A percentile compares a stretch with the other conserved stretches of the same genome.
phyloP scores from a whole-genome alignment of 106 monocot species.

The Hemerocallis citrina region DNA sequence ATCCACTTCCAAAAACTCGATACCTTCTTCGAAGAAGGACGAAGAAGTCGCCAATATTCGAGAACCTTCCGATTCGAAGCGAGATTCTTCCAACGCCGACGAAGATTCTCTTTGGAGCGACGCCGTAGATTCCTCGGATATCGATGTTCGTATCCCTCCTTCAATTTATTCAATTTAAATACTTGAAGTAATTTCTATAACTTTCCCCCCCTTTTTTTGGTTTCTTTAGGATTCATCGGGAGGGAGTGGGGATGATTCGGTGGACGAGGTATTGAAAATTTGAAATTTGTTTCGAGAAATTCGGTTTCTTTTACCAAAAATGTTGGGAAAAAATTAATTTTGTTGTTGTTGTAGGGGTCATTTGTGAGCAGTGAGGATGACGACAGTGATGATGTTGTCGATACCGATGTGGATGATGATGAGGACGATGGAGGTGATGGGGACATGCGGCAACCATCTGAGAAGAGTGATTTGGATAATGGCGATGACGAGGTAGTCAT shows the following conservation, averaged over 20 bases:
- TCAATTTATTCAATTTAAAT: not conserved
- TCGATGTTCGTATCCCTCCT: not conserved
- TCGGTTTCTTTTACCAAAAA: not conserved
- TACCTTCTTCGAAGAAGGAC: too few species aligned
- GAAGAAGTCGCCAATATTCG: too few species aligned
- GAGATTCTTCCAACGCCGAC: not conserved
- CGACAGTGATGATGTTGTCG: not conserved
- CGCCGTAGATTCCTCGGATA: slow-evolving; percentile 6
- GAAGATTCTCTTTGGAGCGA: slow-evolving; percentile 5
- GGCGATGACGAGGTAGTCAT: not conserved
- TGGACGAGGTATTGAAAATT: slow-evolving; percentile 1
- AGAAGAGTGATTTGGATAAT: slow-evolving; percentile 2
- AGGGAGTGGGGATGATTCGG: not conserved
- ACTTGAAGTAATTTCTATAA: not conserved
- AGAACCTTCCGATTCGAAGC: slow-evolving; percentile 1
- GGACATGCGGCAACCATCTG: not conserved
- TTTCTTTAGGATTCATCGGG: not conserved
- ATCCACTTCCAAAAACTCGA: too few species aligned
- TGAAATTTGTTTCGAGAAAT: too few species aligned
- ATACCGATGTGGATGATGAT: not conserved
- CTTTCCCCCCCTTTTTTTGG: not conserved
- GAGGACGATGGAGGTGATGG: not conserved
- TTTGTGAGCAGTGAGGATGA: not conserved
- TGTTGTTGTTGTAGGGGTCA: not conserved
- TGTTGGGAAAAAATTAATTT: not conserved